phyloP scores from a whole-genome alignment of 495 filamentous ascomycete genomes.

The Xylaria flabelliformis region DNA sequence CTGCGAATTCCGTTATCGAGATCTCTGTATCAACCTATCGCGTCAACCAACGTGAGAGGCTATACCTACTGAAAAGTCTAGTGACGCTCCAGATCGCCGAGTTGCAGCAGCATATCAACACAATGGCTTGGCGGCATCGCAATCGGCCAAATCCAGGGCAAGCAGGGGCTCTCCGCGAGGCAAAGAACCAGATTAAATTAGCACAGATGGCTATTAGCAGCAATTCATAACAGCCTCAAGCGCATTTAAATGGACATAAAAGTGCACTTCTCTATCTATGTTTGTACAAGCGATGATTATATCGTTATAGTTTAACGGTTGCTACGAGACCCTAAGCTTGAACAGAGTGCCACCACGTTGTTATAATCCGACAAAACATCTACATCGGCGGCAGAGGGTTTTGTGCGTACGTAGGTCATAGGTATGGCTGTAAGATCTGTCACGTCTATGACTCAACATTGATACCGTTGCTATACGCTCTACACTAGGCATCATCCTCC shows the following conservation, averaged over 20 bases:
- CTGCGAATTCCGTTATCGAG: not conserved
- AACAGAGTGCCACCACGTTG: not conserved
- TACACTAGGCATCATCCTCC: not conserved
- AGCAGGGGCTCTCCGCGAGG: constrained; percentile 3
- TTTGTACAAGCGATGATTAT: not conserved
- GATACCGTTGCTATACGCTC: not conserved
- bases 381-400: not conserved
- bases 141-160: constrained; percentile 2
- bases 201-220: not conserved
- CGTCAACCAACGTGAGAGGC: constrained; percentile 3
- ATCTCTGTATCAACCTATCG: constrained; percentile 1
- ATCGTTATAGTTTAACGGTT: not conserved
- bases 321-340: not conserved
- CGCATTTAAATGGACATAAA: not conserved
- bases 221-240: not conserved
- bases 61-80: not conserved
- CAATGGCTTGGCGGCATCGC: constrained; percentile 4
- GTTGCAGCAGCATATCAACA: not conserved
- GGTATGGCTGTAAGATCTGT: not conserved
- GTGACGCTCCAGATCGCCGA: constrained; percentile 4
- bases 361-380: not conserved
- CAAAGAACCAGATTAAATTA: constrained; percentile 4
- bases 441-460: not conserved
- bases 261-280: not conserved
- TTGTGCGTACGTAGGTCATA: not conserved